Conservation (phyloP, 1,284 basidiomycete genomes). For the Abortiporus biennis region DNA sequence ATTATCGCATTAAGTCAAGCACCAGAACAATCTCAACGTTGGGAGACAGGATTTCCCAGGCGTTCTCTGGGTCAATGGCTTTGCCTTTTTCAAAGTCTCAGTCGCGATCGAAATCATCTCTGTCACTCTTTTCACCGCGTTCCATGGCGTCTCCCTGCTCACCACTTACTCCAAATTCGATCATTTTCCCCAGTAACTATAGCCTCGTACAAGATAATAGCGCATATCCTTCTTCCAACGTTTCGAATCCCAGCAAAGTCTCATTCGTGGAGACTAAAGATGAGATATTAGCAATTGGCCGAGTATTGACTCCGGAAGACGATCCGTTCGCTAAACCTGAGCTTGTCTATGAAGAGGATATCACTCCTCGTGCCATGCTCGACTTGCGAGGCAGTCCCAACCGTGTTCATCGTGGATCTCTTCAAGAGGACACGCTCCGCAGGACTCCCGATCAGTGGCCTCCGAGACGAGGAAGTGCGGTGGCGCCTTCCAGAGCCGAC, state of each 20-base stretch:
- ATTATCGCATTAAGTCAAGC: no score
- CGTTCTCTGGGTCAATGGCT: conserved; percentile 2
- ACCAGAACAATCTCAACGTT: conserved; percentile 10
- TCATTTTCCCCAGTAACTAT: conserved; percentile 1
- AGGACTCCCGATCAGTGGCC: background rate
- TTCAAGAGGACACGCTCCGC: no score
- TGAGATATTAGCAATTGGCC: conserved; percentile 19
- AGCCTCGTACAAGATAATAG: background rate
- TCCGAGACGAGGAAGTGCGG: background rate
- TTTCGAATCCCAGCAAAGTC: conserved; percentile 4
- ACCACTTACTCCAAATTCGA: conserved; percentile 9
- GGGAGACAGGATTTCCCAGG: conserved; percentile 15
- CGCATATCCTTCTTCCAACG: conserved; percentile 1
- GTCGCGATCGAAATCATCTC: conserved; percentile 21
- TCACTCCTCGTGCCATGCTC: conserved; percentile 10
- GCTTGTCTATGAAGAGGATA: conserved; percentile 12
- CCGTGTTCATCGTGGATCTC: no score
- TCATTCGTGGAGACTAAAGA: conserved; percentile 11
- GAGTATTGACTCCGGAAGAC: conserved; percentile 26
- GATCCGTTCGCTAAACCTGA: conserved; percentile 27
- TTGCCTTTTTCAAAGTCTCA: conserved; percentile 13
- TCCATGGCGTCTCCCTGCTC: conserved; percentile 18
- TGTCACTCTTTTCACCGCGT: conserved; percentile 16
- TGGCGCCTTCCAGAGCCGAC: background rate
- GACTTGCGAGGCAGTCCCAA: conserved; percentile 8